A percentile compares a stretch with the other conserved stretches of the same genome.
phyloP scores from a whole-genome alignment of 164 flowering plant species.

The Euptelea pleiosperma region DNA sequence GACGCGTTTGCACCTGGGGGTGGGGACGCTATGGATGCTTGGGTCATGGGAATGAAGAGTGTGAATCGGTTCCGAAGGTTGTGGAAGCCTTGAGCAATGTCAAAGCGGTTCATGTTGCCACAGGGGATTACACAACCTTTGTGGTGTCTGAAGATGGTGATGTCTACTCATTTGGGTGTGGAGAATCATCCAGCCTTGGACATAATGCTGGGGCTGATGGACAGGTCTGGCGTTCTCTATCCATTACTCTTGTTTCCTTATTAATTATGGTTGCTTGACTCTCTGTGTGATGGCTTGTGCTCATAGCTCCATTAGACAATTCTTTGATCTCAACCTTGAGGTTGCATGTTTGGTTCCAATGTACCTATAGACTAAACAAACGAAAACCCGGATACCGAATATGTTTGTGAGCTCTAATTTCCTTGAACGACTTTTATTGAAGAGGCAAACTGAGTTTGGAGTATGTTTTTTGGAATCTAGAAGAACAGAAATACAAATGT shows the following conservation, averaged over 20 bases:
- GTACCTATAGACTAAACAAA: too few relatives aligned
- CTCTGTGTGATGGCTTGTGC: too few relatives aligned
- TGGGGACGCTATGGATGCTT: constrained; percentile 99
- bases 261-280: not conserved
- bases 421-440: too few relatives aligned
- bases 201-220: constrained; percentile 55
- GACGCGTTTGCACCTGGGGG: constrained; percentile 99
- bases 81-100: constrained; percentile 66
- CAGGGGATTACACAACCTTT: constrained; percentile 96
- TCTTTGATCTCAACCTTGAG: too few relatives aligned
- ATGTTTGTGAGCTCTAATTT: too few relatives aligned
- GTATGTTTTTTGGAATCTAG: not conserved
- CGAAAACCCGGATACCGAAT: too few relatives aligned
- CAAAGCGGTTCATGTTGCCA: constrained; percentile 92
- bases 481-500: not conserved
- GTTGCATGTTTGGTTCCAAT: too few relatives aligned
- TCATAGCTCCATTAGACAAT: too few relatives aligned
- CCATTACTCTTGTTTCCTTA: not conserved
- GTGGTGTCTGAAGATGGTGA: constrained; percentile 89
- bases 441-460: not conserved
- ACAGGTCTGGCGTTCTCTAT: constrained; percentile 46
- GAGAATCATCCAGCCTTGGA: constrained; percentile 96
- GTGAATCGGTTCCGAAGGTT: constrained; percentile 86
- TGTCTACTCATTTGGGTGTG: constrained; percentile 96
- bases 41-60: constrained; percentile 95